Evolutionary conservation across 2,329 filamentous ascomycete species (phyloP).

Genomic region (Calonectria honghensis): DNA sequence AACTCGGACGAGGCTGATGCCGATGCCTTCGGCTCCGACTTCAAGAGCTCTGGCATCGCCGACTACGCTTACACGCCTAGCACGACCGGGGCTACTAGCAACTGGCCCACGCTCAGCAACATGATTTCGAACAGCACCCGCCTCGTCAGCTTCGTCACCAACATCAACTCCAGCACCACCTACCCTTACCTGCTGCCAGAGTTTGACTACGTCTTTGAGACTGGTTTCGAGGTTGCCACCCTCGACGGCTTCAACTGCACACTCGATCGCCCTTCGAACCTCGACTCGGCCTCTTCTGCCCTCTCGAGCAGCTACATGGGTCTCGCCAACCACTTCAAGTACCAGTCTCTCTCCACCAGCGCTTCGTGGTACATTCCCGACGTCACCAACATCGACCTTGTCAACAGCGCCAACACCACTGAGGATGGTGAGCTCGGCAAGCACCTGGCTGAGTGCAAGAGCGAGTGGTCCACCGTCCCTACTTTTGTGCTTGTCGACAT

Average conservation of each 20-base stretch:
- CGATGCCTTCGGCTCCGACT: constrained; percentile 72
- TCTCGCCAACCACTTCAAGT: constrained; percentile 88
- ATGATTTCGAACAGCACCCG: constrained; percentile 80
- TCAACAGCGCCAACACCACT: constrained; percentile 77
- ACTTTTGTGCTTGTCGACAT: constrained; percentile 88
- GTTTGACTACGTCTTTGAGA: constrained; percentile 83
- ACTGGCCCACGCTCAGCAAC: constrained; percentile 83
- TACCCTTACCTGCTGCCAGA: constrained; percentile 78
- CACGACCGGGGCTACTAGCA: constrained; percentile 61
- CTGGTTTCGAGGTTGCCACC: constrained; percentile 77
- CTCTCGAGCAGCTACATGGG: constrained; percentile 77
- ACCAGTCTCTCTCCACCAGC: constrained; percentile 71
- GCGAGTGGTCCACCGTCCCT: constrained; percentile 78
- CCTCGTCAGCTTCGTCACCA: constrained; percentile 81
- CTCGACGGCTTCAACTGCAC: constrained; percentile 82
- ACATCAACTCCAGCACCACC: constrained; percentile 63
- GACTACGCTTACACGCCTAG: constrained; percentile 76
- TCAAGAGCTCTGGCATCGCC: constrained; percentile 75
- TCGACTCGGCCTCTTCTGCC: constrained; percentile 71
- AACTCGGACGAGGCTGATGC: constrained; percentile 78
- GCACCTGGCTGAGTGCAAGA: constrained; percentile 72
- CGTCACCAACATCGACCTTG: constrained; percentile 74
- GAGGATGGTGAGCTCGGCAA: constrained; percentile 71
- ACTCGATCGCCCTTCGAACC: constrained; percentile 77
- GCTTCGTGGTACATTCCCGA: constrained; percentile 75